Evolutionary conservation across 2,329 filamentous ascomycete genomes (phyloP), one percentile per base, ranked within the genome.

Genomic region (Sporothrix pseudoabietina): DNA sequence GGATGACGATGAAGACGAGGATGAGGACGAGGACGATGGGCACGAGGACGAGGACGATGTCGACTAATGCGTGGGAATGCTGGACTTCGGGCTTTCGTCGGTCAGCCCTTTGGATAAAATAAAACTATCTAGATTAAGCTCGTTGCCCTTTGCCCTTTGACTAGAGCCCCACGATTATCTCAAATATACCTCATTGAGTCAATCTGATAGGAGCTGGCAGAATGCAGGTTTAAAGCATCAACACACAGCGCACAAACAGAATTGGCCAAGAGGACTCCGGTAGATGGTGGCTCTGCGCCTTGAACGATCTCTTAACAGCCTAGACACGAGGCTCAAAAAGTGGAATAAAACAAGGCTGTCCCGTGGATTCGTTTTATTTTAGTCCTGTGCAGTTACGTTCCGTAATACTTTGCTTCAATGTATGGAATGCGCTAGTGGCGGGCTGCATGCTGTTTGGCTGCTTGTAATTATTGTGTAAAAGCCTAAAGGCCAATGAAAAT

Each of bases 11-110:
- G 73, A 71, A 59, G 78, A 78, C 4, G 78, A 77, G 6, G 77
- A 77, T 22, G 77, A 79, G 4, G 78, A 59, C 30, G 26, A 39
- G 3, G 16, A 35, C 35, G 32, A 77, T 26, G 26, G 26, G 26
- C 30, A 77, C 5, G 73, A 71, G 59, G 78, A 78, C 5, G 78
- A 77, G 7, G 77, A 77, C 26, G 78, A 79, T 6, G 79, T 81
- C 47, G 79, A 81, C n/a, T 81, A 79, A 73, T 26, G 2, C 22
- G 14, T n/a, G 35, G 10, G 55, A 59, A 59, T 8, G 35, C 6
- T n/a, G 52, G 16, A n/a, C 30, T 16, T 32, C 16, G 26, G 30
- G 14, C 3, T 32, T 32, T 39, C 12, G 12, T 49, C 44, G 26
- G 26, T 26, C 14, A 14, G 14, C 14, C 41, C 41, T 44, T 14